Evolutionary conservation across 73 alveolate species (phyloP).

Genomic region (Paramecium pentaurelia): DNA sequence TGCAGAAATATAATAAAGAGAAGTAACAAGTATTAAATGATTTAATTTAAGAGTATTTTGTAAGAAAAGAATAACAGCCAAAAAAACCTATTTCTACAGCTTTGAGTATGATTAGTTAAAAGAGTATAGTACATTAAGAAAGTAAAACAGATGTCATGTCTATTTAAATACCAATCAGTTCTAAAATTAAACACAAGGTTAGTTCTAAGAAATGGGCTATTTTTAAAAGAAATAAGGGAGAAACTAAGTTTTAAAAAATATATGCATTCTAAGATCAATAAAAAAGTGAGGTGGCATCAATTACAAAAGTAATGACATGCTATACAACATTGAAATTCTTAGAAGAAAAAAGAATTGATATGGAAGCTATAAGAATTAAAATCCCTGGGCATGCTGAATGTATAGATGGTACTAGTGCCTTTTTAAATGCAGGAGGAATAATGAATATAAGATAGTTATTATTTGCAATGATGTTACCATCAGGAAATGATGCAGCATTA

Average conservation of each 20-base stretch:
- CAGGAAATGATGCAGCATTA: conserved; percentile 87
- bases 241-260: background rate
- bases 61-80: background rate
- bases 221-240: background rate
- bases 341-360: conserved; percentile 51
- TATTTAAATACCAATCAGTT: background rate
- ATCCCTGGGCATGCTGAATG: conserved; percentile 71
- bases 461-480: conserved; percentile 79
- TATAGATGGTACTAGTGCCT: conserved; percentile 75
- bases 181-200: background rate
- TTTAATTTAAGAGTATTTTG: background rate
- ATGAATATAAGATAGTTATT: conserved; percentile 63
- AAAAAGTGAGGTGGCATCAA: conserved; percentile 75
- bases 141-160: background rate
- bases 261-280: background rate
- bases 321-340: conserved; percentile 49
- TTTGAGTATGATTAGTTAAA: background rate
- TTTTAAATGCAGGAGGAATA: conserved; percentile 56
- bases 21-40: background rate
- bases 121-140: background rate
- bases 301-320: conserved; percentile 79
- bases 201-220: background rate
- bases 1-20: conserved; percentile 20
- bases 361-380: conserved; percentile 58
- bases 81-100: background rate